Evolutionary conservation across 495 filamentous ascomycete genomes (phyloP).

Genomic region (Talaromyces borbonicus): DNA sequence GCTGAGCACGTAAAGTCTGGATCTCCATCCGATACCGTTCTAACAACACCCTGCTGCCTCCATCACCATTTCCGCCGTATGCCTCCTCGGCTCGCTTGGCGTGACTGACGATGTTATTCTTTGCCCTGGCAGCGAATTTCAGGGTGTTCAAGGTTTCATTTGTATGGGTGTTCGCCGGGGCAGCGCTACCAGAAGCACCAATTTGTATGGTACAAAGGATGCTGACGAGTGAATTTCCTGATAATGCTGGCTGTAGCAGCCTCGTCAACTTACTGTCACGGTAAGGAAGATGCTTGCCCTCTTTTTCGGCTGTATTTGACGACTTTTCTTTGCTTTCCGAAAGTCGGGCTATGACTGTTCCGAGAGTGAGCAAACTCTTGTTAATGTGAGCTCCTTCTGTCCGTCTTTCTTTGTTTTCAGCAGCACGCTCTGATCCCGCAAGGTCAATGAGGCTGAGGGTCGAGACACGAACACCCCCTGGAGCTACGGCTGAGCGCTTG

Average conservation of each 20-base stretch:
- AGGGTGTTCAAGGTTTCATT: constrained; percentile 90
- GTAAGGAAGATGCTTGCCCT: constrained; percentile 86
- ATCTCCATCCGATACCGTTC: constrained; percentile 96
- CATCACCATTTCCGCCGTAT: constrained; percentile 61
- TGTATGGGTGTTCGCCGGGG: constrained; percentile 55
- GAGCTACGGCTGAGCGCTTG: constrained; percentile 67
- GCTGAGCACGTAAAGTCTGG: constrained; percentile 64
- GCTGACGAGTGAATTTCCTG: constrained; percentile 87
- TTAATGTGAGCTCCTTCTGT: constrained; percentile 98
- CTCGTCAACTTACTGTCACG: constrained; percentile 94
- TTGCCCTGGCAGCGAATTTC: constrained; percentile 92
- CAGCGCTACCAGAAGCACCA: constrained; percentile 52
- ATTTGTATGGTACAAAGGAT: constrained; percentile 94
- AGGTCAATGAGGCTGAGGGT: constrained; percentile 94
- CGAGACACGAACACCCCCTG: constrained; percentile 89
- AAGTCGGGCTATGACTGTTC: constrained; percentile 85
- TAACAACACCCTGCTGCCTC: constrained; percentile 75
- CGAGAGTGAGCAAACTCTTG: constrained; percentile 89
- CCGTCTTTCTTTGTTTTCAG: constrained; percentile 87
- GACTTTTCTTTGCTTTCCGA: constrained; percentile 79
- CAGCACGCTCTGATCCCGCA: constrained; percentile 90
- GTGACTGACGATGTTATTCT: constrained; percentile 96
- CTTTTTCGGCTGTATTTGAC: constrained; percentile 62
- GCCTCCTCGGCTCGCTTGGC: constrained; percentile 93
- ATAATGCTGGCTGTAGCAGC: constrained; percentile 84